Percentiles rank a stretch among this genome's conserved stretches.
Conservation (phyloP, 768 basidiomycete species). For the Kwoniella dejecticola region DNA sequence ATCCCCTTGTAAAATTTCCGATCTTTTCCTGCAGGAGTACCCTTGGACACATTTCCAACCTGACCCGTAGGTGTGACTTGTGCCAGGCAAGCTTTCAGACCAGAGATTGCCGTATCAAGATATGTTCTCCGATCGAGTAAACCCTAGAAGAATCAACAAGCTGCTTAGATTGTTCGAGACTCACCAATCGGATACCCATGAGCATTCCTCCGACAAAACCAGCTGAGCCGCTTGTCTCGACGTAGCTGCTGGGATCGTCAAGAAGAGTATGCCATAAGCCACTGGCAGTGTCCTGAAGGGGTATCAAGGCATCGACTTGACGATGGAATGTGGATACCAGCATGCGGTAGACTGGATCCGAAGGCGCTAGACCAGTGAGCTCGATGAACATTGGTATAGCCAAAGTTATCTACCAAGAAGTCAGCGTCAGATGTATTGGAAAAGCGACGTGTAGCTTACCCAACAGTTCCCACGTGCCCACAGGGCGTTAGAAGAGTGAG, state of each 20-base stretch:
- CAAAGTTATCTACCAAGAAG: constrained; percentile 24
- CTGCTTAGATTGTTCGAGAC: not conserved
- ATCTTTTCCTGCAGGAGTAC: constrained; percentile 61
- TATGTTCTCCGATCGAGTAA: constrained; percentile 21
- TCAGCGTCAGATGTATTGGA: not conserved
- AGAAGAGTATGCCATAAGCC: constrained; percentile 65
- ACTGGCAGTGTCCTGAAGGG: constrained; percentile 58
- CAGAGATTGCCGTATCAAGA: constrained; percentile 22
- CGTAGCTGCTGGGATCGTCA: constrained; percentile 60
- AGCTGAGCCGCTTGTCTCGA: constrained; percentile 57
- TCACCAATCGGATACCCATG: constrained; percentile 31
- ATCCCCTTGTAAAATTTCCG: constrained; percentile 61
- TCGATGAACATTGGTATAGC: constrained; percentile 40
- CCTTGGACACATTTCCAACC: constrained; percentile 61
- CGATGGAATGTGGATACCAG: constrained; percentile 59
- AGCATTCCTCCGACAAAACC: constrained; percentile 47
- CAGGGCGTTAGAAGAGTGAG: constrained; percentile 56
- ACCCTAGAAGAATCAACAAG: constrained; percentile 16
- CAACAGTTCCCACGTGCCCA: constrained; percentile 66
- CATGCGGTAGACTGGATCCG: constrained; percentile 59
- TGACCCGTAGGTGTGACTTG: constrained; percentile 61
- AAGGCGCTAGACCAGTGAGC: constrained; percentile 51
- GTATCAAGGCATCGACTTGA: constrained; percentile 61
- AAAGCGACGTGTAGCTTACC: constrained; percentile 30
- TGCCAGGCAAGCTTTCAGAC: constrained; percentile 54